Conservation (phyloP, 768 basidiomycete genomes). For the Mycena leptocephala region DNA sequence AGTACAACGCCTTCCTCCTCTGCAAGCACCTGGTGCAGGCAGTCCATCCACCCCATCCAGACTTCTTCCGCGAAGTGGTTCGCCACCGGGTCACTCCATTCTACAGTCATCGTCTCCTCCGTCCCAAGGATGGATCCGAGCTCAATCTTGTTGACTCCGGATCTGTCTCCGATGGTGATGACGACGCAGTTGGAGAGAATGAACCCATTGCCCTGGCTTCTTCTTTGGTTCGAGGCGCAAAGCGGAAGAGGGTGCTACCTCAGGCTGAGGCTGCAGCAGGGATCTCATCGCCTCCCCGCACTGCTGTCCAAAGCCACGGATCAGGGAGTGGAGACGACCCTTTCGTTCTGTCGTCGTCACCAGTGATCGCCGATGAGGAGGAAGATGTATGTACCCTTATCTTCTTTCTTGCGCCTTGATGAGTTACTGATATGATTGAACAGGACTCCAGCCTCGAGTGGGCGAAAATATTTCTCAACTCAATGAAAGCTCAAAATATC, state of each 20-base stretch:
- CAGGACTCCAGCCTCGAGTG: background rate
- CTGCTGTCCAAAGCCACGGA: background rate
- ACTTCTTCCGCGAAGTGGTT: constrained; percentile 29
- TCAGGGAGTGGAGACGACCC: background rate
- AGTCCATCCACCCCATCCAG: constrained; percentile 2
- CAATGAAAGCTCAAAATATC: constrained; percentile 4
- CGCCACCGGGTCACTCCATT: constrained; percentile 33
- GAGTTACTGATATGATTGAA: background rate
- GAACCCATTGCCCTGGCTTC: too few relatives aligned
- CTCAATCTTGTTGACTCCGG: constrained; percentile 12
- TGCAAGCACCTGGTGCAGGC: constrained; percentile 46
- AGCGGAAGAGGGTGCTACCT: too few relatives aligned
- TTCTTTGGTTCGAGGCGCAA: too few relatives aligned
- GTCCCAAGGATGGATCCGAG: constrained; percentile 1
- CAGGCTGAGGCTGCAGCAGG: too few relatives aligned
- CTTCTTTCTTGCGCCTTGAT: background rate
- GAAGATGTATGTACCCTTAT: background rate
- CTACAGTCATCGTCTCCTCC: constrained; percentile 29
- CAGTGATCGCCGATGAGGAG: background rate
- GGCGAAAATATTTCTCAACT: background rate
- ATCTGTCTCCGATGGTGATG: constrained; percentile 30
- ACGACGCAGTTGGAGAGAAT: background rate
- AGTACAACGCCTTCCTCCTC: constrained; percentile 34
- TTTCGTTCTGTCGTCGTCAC: background rate
- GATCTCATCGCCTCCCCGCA: too few relatives aligned